These are phyloP conservation scores for Deakozyma indianensis DNA, from an alignment of 805 yeast genomes.

Conservation along the genomic window DNA sequence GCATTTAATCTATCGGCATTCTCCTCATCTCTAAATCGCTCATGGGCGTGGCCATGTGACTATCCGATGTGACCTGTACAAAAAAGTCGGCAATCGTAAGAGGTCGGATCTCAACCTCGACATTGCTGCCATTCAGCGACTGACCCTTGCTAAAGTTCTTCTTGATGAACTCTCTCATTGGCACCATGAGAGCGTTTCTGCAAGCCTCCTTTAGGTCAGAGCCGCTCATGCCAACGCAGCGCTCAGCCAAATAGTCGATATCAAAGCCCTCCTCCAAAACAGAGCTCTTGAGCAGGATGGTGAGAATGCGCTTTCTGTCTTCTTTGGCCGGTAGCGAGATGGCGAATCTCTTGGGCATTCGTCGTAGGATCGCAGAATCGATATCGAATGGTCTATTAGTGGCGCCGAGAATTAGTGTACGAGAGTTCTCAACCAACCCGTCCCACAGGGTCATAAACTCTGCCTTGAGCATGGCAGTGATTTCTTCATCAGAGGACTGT, in stretches of 20 bases:
- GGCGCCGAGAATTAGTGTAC: constrained; percentile 84
- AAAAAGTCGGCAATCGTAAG: constrained; percentile 51
- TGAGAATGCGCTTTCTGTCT: constrained; percentile 58
- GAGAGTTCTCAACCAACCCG: constrained; percentile 59
- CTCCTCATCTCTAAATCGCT: not conserved
- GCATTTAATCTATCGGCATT: not conserved
- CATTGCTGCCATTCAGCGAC: constrained; percentile 10
- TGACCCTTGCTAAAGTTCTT: constrained; percentile 34
- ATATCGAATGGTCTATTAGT: constrained; percentile 87
- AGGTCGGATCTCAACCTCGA: constrained; percentile 40
- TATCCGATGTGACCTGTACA: constrained; percentile 26
- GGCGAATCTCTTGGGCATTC: constrained; percentile 83
- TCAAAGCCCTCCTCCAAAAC: constrained; percentile 47
- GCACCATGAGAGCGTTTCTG: constrained; percentile 81
- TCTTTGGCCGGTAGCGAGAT: constrained; percentile 53
- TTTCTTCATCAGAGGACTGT: constrained; percentile 76
- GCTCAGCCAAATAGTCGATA: constrained; percentile 39
- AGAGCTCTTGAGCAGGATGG: constrained; percentile 54
- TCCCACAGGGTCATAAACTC: constrained; percentile 98
- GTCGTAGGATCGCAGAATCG: constrained; percentile 80
- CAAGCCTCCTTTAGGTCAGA: constrained; percentile 84
- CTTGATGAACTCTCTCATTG: constrained; percentile 75
- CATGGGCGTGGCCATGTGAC: not conserved
- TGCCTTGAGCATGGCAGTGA: constrained; percentile 87
- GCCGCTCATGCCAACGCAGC: constrained; percentile 72